Evolutionary conservation across 192 early-diverging fungal species (phyloP).

Genomic region (Coemansia erecta): DNA sequence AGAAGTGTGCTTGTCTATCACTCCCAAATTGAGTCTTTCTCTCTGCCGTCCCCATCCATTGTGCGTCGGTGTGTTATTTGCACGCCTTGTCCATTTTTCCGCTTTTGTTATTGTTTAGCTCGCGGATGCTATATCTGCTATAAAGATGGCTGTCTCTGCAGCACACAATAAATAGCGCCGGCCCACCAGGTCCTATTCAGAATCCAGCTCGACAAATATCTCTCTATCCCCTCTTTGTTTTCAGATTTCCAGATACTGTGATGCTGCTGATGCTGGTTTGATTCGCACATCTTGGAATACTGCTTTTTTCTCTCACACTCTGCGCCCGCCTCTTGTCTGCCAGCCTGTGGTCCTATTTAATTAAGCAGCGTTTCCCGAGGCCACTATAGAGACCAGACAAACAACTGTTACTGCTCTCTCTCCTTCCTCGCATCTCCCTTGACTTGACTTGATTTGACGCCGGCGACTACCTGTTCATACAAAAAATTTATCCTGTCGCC

Average conservation of each 20-base stretch:
- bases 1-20: slow-evolving; percentile 1
- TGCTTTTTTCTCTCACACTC: slow-evolving; percentile 2
- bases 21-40: slow-evolving; percentile 6
- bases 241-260: slow-evolving; percentile 8
- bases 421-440: no score
- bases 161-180: slow-evolving; percentile 6
- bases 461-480: no score
- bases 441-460: no score
- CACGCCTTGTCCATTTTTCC: background rate
- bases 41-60: background rate
- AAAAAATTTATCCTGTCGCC: no score
- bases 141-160: no score
- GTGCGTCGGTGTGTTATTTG: background rate
- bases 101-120: no score
- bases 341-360: no score
- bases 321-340: no score
- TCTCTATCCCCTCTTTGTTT: slow-evolving; percentile 1
- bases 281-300: slow-evolving; percentile 3
- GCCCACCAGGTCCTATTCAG: slow-evolving; percentile 1
- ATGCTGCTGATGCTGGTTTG: background rate
- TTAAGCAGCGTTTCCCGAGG: no score
- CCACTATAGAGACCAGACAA: no score
- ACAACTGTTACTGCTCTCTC: no score
- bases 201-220: slow-evolving; percentile 2
- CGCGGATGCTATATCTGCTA: no score